Percentiles rank a stretch among this genome's conserved stretches.
phyloP scores from a whole-genome alignment of 164 flowering plant genomes.

The Malania oleifera region DNA sequence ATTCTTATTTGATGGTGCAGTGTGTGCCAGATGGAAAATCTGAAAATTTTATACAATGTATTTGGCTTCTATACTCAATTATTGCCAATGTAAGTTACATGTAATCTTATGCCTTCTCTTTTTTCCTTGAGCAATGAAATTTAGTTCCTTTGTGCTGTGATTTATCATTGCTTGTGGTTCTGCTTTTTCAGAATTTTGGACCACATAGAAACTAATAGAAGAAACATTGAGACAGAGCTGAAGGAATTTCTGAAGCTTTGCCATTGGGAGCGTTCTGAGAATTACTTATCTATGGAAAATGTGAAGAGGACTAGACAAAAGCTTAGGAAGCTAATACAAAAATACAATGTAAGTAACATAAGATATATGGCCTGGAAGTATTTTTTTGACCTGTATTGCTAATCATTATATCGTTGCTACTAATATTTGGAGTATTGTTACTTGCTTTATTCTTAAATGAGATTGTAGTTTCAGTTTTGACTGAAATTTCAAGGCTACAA shows the following conservation, averaged over 20 bases:
- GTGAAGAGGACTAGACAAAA: constrained; percentile 61
- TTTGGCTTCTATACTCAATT: constrained; percentile 77
- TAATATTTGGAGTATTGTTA: too few species aligned
- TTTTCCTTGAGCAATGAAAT: neutral
- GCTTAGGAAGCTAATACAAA: constrained; percentile 63
- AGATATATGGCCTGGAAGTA: neutral
- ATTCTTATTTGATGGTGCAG: constrained; percentile 34
- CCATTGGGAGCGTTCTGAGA: constrained; percentile 64
- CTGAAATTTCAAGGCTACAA: too few species aligned
- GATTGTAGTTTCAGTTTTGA: too few species aligned
- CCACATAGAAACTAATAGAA: constrained; percentile 41
- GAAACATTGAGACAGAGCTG: constrained; percentile 46
- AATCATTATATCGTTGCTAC: too few species aligned
- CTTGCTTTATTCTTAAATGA: too few species aligned
- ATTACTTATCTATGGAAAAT: constrained; percentile 38
- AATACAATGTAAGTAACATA: constrained; percentile 62
- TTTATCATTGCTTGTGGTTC: neutral
- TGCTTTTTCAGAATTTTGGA: constrained; percentile 44
- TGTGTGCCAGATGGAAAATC: constrained; percentile 31
- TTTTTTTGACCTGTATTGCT: too few species aligned
- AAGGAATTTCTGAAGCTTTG: constrained; percentile 60
- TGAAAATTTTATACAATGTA: constrained; percentile 63
- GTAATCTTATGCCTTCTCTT: neutral
- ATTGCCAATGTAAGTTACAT: constrained; percentile 64
- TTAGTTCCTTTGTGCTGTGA: neutral